These are phyloP conservation scores for Trichoderma sp. DNA, from an alignment of 2,329 filamentous ascomycete genomes.

Conservation along the genomic window DNA sequence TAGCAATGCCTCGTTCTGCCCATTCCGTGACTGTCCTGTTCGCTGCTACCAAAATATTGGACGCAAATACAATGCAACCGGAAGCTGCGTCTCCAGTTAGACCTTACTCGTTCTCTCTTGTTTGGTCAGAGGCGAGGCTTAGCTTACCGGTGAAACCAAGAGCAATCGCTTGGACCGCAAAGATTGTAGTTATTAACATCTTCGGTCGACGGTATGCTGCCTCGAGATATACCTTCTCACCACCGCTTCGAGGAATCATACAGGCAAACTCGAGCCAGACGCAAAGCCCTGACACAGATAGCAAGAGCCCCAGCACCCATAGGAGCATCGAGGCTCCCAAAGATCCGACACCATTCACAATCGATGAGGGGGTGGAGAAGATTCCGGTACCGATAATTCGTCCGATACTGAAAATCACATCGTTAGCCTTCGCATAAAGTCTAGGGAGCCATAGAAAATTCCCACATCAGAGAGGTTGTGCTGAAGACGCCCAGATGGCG, in stretches of 20 bases:
- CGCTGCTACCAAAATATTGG: slow-evolving; percentile 21
- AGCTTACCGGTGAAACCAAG: slow-evolving; percentile 21
- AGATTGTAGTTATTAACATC: slow-evolving; percentile 22
- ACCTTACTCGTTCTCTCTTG: background rate
- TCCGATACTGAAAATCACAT: slow-evolving; percentile 18
- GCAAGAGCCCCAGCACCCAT: slow-evolving; percentile 24
- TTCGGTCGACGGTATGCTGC: slow-evolving; percentile 21
- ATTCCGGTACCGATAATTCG: slow-evolving; percentile 27
- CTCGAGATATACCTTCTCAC: slow-evolving; percentile 24
- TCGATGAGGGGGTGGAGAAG: slow-evolving; percentile 25
- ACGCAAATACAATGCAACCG: slow-evolving; percentile 22
- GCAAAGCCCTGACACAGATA: slow-evolving; percentile 18
- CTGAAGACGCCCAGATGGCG: slow-evolving; percentile 25
- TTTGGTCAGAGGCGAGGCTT: background rate
- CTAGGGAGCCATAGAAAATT: background rate
- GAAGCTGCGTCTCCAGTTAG: background rate
- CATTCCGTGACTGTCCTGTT: slow-evolving; percentile 20
- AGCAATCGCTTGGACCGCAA: slow-evolving; percentile 22
- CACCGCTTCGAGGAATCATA: slow-evolving; percentile 23
- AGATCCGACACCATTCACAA: slow-evolving; percentile 23
- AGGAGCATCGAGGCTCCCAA: slow-evolving; percentile 24
- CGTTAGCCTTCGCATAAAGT: background rate
- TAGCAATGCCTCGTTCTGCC: slow-evolving; percentile 23
- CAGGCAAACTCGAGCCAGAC: slow-evolving; percentile 24
- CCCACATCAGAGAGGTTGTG: slow-evolving; percentile 25